Base-by-base conservation (phyloP, 768 basidiomycete genomes). In the Exsudoporus frostii region DNA sequence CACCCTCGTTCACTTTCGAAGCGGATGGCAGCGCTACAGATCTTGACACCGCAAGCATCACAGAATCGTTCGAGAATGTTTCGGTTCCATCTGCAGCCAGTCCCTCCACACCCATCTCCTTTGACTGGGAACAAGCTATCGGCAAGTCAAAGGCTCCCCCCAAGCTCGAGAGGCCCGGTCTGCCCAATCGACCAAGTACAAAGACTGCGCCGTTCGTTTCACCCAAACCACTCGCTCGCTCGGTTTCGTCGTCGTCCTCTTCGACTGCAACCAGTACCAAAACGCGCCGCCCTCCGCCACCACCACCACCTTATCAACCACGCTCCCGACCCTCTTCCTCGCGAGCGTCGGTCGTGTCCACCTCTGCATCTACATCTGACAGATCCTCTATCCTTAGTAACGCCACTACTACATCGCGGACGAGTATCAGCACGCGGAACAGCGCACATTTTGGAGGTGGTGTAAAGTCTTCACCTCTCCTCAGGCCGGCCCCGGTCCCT, bases 1-100 rank as follows among this genome's bases (percentile, higher is more conserved):
- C 76, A 29, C 70, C 76, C 17, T 79, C 80, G 1, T 76, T 74
- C 59, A 76, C 79, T 13, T 64, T 77, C 15, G 83, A 84, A 55
- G 65, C 62, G 19, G 73, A 74, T 7, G 64, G 64, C 41, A 57
- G 60, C 20, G 54, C 59, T 48, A 66, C 68, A 29, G 80, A 83
- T 36, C 57, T 70, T 2, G 84, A 86, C 56, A 71, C 76, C 8
- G 71, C 73, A 38, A 86, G 84, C 59, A 76, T 87, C n/a, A 76
- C 78, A 45, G 87, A 86, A 55, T 89, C 87, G 1, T 90, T 83
- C 59, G 88, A 90, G 64, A 77, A 87, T 33, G 77, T 90, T 19
- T 82, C 84, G 9, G 70, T 76, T 4, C 73, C 80, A 7, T 77
- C 79, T 15, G 66, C 81, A 7, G 72, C 74, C 32, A 86, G 83